Conservation (phyloP, 805 yeast species). For the Dipodascus geniculatus region DNA sequence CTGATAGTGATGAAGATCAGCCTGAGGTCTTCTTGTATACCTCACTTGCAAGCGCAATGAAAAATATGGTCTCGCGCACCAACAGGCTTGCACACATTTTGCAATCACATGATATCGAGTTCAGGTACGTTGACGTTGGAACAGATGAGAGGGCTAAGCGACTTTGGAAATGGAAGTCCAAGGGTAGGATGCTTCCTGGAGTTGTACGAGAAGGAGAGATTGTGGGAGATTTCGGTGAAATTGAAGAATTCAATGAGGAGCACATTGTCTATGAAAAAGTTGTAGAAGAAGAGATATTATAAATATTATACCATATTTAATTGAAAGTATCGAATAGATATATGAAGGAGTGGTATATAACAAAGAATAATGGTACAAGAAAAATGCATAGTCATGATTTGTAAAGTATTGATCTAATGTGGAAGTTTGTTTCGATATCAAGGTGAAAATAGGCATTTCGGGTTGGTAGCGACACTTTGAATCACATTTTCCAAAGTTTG, state of each 20-base stretch:
- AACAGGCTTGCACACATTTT: conserved; percentile 65
- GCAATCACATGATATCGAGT: conserved; percentile 58
- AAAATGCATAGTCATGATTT: no score
- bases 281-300: not conserved
- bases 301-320: not conserved
- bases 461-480: not conserved
- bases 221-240: not conserved
- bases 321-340: no score
- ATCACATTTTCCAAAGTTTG: not conserved
- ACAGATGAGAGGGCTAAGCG: conserved; percentile 79
- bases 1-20: not conserved
- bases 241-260: not conserved
- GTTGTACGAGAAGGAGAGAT: conserved; percentile 73
- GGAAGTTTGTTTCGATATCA: no score
- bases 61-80: conserved; percentile 62
- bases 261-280: not conserved
- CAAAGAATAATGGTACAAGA: no score
- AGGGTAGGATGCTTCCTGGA: conserved; percentile 72
- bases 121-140: conserved; percentile 65
- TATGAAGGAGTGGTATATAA: no score
- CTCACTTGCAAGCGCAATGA: conserved; percentile 77
- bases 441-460: not conserved
- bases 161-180: conserved; percentile 61
- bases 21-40: conserved; percentile 53
- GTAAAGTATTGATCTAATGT: no score